Percentiles rank a stretch among this genome's conserved stretches.
phyloP scores from a whole-genome alignment of 2,329 filamentous ascomycete species.

The Colletotrichum karsti region DNA sequence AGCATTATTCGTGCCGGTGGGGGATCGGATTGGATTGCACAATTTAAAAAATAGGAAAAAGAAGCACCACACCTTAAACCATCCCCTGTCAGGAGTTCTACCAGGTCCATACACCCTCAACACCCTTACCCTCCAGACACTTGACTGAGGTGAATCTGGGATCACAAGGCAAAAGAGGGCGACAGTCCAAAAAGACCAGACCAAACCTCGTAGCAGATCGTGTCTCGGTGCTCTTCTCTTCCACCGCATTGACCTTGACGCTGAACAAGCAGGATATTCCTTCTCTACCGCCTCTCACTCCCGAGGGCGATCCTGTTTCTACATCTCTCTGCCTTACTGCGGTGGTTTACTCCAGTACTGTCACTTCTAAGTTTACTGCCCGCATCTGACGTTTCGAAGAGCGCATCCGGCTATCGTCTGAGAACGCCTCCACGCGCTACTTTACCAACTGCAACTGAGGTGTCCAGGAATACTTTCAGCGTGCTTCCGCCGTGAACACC shows the following conservation, averaged over 20 bases:
- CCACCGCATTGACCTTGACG: slow-evolving; percentile 30
- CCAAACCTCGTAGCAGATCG: slow-evolving; percentile 42
- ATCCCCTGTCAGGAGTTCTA: slow-evolving; percentile 24
- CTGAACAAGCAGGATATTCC: slow-evolving; percentile 18
- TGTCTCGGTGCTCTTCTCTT: slow-evolving; percentile 44
- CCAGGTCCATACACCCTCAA: neutral
- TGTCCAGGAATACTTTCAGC: neutral
- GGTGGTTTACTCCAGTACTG: slow-evolving; percentile 7
- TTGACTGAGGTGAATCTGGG: neutral
- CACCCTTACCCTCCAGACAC: neutral
- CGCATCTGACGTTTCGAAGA: slow-evolving; percentile 28
- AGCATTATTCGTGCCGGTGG: slow-evolving; percentile 6
- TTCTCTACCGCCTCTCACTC: neutral
- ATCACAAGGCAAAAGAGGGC: neutral
- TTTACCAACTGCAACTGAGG: slow-evolving; percentile 2
- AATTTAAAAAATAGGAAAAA: slow-evolving; percentile 17
- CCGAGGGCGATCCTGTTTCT: slow-evolving; percentile 22
- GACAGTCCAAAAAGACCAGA: neutral
- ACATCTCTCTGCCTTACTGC: too few relatives aligned
- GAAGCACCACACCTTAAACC: slow-evolving; percentile 11
- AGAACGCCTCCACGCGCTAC: slow-evolving; percentile 25
- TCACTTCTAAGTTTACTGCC: slow-evolving; percentile 8
- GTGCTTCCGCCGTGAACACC: too few relatives aligned
- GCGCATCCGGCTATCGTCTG: slow-evolving; percentile 28
- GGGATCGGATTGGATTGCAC: slow-evolving; percentile 24